Evolutionary conservation across 148 eudicot species (phyloP).

Genomic region (Rhododendron williamsianum): DNA sequence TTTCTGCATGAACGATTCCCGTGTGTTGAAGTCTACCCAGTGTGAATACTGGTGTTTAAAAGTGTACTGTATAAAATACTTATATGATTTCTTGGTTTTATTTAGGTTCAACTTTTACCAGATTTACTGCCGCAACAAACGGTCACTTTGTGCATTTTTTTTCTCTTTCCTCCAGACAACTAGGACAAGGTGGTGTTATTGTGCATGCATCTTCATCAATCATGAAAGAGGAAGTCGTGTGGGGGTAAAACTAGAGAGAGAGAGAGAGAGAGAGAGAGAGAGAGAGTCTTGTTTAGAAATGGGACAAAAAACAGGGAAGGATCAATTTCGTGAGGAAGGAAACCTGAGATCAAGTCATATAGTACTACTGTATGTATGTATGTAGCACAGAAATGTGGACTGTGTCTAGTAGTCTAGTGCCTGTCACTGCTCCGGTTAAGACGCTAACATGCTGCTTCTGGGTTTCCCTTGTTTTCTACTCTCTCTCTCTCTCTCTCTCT

Average conservation of each 20-base stretch:
- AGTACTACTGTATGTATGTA: neutral
- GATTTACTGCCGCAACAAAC: neutral
- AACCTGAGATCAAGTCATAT: constrained; percentile 27
- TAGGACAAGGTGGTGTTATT: neutral
- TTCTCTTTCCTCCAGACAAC: neutral
- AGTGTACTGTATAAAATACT: no score
- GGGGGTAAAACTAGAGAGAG: neutral
- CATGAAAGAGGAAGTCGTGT: neutral
- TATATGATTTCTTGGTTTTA: no score
- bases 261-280: neutral
- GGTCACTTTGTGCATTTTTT: neutral
- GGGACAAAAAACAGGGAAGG: neutral
- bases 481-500: neutral
- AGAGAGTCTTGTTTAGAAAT: neutral
- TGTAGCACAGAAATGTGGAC: constrained; percentile 34
- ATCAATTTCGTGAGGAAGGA: constrained; percentile 57
- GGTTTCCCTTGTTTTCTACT: neutral
- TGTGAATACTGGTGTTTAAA: no score
- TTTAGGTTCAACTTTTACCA: neutral
- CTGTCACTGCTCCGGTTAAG: constrained; percentile 10
- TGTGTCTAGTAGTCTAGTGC: neutral
- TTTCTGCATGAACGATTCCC: neutral
- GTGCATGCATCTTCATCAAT: neutral
- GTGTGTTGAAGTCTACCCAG: neutral
- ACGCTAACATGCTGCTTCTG: constrained; percentile 12